Evolutionary conservation across 306 rosid genomes (phyloP).

Genomic region (Boehmeria nivea): DNA sequence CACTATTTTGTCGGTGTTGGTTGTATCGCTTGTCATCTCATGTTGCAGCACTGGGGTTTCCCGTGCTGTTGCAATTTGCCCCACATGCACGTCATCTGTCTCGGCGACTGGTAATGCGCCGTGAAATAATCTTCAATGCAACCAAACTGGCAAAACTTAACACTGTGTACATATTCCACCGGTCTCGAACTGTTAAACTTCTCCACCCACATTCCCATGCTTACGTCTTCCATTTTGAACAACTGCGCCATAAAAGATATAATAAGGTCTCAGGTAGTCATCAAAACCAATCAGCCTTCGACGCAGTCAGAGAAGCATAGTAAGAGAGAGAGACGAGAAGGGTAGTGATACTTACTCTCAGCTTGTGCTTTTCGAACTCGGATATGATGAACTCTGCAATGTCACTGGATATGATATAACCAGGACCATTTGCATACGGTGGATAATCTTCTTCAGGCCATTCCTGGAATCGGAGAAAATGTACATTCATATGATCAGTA

Average conservation of each 20-base stretch:
- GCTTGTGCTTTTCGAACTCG: slow-evolving; percentile 58
- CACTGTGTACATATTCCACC: slow-evolving; percentile 62
- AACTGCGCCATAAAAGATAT: slow-evolving; percentile 41
- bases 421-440: slow-evolving; percentile 89
- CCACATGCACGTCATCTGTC: slow-evolving; percentile 95
- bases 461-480: slow-evolving; percentile 44
- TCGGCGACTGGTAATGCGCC: slow-evolving; percentile 88
- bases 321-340: neutral
- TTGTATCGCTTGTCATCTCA: slow-evolving; percentile 61
- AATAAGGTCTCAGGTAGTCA: neutral
- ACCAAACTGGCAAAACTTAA: slow-evolving; percentile 80
- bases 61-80: slow-evolving; percentile 48
- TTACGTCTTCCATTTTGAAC: slow-evolving; percentile 97
- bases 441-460: slow-evolving; percentile 97
- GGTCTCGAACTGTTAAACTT: slow-evolving; percentile 58
- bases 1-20: neutral
- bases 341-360: slow-evolving; percentile 47
- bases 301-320: neutral
- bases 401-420: slow-evolving; percentile 70
- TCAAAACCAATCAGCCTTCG: neutral
- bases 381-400: slow-evolving; percentile 62
- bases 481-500: neutral
- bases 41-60: slow-evolving; percentile 82
- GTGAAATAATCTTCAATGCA: slow-evolving; percentile 79
- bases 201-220: slow-evolving; percentile 98